Evolutionary conservation across 83 land plant species (phyloP), one percentile per base, ranked within the genome.

Genomic region (Picea abies): DNA sequence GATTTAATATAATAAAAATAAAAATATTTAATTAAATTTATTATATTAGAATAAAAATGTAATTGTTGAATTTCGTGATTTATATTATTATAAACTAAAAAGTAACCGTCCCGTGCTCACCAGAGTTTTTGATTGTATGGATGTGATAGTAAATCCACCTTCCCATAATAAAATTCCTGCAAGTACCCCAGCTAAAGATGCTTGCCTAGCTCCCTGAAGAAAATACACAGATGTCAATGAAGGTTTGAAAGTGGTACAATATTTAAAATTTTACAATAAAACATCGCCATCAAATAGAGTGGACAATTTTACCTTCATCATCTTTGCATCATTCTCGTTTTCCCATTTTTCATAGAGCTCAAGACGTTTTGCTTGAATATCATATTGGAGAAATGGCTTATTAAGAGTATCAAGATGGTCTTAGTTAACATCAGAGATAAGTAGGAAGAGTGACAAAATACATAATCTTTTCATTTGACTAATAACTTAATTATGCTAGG

Each of bases 151-250:
- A 29, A 29, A 29, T 29, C 32, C 32, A 29, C 75, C 85, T 90
- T 92, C 68, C 97, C 93, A 47, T 89, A 83, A 29, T 95, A 97
- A 73, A 97, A 94, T 96, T 93, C 87, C 82, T 87, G 89, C 67
- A 97, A 86, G 85, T 37, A 97, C 99, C 80, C 99, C 99, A 69
- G 99, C 99, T 69, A 89, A 97, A 81, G 92, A 97, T 4, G 93
- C 97, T 61, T 94, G 91, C 8, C 99, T 97, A 77, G 80, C 86
- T 61, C 97, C 99, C 99, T 97, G 76, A 3, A 49, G 16, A 68
- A 65, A 20, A 84, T 41, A 63, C 23, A 66, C 19, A 64, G 17
- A 41, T 72, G 41, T 61, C 32, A 32, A 70, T 4, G 15, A 68
- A 62, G 44, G 61, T n/a, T 2, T 20, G 20, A 8, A 60, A 60